phyloP scores from a whole-genome alignment of 2,329 filamentous ascomycete genomes.

The Ceratocystiopsis brevicomis region DNA sequence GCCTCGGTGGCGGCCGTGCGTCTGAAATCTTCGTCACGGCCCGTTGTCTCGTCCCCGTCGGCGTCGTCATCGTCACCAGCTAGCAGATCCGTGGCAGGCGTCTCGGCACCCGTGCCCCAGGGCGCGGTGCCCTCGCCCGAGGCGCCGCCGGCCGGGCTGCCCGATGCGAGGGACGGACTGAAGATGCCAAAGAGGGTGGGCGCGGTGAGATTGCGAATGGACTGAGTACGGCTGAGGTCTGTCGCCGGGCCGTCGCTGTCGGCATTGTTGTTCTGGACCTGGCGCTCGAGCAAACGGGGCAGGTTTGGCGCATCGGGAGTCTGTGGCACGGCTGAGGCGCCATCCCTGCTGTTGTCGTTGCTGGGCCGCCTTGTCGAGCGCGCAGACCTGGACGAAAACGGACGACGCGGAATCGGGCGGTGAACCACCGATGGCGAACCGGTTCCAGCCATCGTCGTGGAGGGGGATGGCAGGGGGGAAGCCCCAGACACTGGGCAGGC shows the following conservation, averaged over 20 bases:
- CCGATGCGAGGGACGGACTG: constrained; percentile 30
- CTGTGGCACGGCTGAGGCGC: background rate
- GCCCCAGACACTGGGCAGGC: no score
- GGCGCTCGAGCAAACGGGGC: background rate
- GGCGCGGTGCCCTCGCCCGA: constrained; percentile 40
- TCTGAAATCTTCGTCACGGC: no score
- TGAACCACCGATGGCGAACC: constrained; percentile 31
- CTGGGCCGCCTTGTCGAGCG: constrained; percentile 22
- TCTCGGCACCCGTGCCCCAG: constrained; percentile 61
- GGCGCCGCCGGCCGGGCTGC: constrained; percentile 10
- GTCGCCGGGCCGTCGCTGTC: constrained; percentile 6
- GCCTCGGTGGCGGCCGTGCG: background rate
- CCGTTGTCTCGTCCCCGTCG: background rate
- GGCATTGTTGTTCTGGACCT: constrained; percentile 11
- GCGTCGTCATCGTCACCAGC: background rate
- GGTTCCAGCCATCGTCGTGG: constrained; percentile 4
- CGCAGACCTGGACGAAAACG: constrained; percentile 31
- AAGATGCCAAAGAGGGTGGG: constrained; percentile 89
- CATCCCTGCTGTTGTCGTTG: constrained; percentile 9
- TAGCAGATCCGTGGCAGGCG: constrained; percentile 25
- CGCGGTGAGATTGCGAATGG: constrained; percentile 68
- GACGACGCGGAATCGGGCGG: constrained; percentile 52
- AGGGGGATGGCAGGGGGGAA: background rate
- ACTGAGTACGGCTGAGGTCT: constrained; percentile 50
- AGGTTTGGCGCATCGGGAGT: background rate